Percentiles rank a stretch among this genome's conserved stretches.
Evolutionary conservation across 2,329 filamentous ascomycete species (phyloP).

Genomic region (Beauveria varroae): DNA sequence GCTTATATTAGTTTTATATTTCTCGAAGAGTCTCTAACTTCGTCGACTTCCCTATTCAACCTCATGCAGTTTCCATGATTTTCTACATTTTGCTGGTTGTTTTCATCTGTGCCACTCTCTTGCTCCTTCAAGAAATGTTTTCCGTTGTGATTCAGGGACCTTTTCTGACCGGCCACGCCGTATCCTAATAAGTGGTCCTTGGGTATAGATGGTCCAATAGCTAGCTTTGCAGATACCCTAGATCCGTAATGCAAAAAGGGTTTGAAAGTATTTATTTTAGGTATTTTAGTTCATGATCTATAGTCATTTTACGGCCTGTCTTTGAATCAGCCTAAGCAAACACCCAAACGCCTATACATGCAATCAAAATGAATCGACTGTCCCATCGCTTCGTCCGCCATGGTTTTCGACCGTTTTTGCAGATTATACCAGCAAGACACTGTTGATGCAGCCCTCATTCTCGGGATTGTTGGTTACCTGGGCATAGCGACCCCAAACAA

Average conservation of each 20-base stretch:
- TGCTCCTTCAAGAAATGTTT: not conserved
- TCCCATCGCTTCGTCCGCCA: not conserved
- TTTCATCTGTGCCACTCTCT: not conserved
- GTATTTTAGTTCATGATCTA: slow-evolving; percentile 7
- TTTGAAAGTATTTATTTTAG: not conserved
- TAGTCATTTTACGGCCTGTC: not conserved
- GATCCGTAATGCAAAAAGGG: no score
- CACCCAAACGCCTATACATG: slow-evolving; percentile 23
- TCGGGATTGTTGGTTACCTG: slow-evolving; percentile 55
- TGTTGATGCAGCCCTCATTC: slow-evolving; percentile 40
- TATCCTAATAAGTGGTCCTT: not conserved
- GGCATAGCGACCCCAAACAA: slow-evolving; percentile 83
- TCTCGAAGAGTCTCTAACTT: no score
- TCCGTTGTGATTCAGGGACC: not conserved
- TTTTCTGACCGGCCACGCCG: not conserved
- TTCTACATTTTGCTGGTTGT: not conserved
- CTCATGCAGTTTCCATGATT: not conserved
- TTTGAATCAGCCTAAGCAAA: slow-evolving; percentile 13
- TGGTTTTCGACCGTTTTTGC: not conserved
- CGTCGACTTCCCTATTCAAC: not conserved
- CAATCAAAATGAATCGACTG: slow-evolving; percentile 11
- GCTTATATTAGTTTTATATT: no score
- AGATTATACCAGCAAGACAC: slow-evolving; percentile 26
- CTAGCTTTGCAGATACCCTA: not conserved
- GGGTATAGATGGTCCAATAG: not conserved